Conservation (phyloP, 129 eudicot genomes). For the Tagetes erecta region DNA sequence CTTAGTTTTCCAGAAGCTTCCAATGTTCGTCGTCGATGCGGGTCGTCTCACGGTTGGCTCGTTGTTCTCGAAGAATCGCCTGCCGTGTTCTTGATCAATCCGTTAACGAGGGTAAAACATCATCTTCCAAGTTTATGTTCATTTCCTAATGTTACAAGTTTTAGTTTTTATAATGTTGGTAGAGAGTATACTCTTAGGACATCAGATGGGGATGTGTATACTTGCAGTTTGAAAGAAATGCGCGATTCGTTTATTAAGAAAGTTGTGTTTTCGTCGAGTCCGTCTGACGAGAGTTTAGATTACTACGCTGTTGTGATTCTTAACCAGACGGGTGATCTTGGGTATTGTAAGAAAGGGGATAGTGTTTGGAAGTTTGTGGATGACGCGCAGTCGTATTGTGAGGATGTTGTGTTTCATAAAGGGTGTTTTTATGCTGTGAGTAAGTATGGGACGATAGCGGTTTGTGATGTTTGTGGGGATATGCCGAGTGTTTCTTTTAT, state of each 20-base stretch:
- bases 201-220: conserved; percentile 33
- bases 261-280: conserved; percentile 59
- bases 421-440: conserved; percentile 66
- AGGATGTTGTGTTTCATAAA: conserved; percentile 60
- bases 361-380: conserved; percentile 52
- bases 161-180: conserved; percentile 55
- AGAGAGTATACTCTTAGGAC: conserved; percentile 52
- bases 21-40: conserved; percentile 59
- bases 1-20: conserved; percentile 58
- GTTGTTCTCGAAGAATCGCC: conserved; percentile 62
- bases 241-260: conserved; percentile 64
- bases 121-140: conserved; percentile 54
- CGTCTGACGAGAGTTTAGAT: conserved; percentile 24
- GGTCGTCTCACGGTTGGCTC: conserved; percentile 80
- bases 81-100: conserved; percentile 50
- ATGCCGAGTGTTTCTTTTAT: conserved; percentile 40
- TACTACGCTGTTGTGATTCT: conserved; percentile 51
- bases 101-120: conserved; percentile 46
- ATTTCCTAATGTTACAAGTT: conserved; percentile 54
- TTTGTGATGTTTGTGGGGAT: conserved; percentile 48
- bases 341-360: conserved; percentile 51
- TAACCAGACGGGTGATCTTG: conserved; percentile 61
- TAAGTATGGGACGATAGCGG: conserved; percentile 59
- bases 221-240: conserved; percentile 59
- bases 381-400: conserved; percentile 45